Conservation (phyloP, 352 stramenopile genomes). For the Phytophthora megakarya region DNA sequence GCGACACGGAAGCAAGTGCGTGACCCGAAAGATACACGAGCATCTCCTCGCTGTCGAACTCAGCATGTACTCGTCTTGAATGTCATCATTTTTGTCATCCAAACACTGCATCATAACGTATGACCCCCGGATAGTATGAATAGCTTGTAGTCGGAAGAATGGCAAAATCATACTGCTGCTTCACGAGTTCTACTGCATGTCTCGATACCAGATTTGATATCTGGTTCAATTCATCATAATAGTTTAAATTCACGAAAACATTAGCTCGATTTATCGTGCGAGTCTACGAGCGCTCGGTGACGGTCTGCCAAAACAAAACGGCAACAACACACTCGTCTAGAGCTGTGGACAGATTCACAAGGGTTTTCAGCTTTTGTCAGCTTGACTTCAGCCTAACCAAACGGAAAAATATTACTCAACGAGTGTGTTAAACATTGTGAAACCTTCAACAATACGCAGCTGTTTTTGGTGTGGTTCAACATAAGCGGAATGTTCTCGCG, state of each 20-base stretch:
- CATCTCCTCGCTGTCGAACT: too few relatives aligned
- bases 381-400: conserved; percentile 18
- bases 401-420: too few relatives aligned
- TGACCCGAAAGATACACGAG: too few relatives aligned
- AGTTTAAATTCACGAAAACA: conserved; percentile 6
- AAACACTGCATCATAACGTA: too few relatives aligned
- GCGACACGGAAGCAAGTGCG: too few relatives aligned
- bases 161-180: conserved; percentile 10
- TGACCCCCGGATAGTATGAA: too few relatives aligned
- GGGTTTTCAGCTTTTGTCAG: conserved; percentile 9
- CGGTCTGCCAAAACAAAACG: conserved; percentile 10
- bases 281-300: neutral
- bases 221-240: conserved; percentile 5
- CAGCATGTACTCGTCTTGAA: too few relatives aligned
- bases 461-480: conserved; percentile 14
- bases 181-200: neutral
- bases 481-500: conserved; percentile 7
- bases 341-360: neutral
- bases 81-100: too few relatives aligned
- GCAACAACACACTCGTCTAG: conserved; percentile 11
- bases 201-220: neutral
- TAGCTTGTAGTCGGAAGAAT: neutral
- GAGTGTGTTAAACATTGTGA: too few relatives aligned
- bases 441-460: too few relatives aligned
- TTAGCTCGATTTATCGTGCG: neutral